Percentiles rank a stretch among this genome's conserved stretches.
These are phyloP conservation scores for Tolypocladium paradoxum DNA, from an alignment of 2,329 filamentous ascomycete genomes.

Conservation along the genomic window DNA sequence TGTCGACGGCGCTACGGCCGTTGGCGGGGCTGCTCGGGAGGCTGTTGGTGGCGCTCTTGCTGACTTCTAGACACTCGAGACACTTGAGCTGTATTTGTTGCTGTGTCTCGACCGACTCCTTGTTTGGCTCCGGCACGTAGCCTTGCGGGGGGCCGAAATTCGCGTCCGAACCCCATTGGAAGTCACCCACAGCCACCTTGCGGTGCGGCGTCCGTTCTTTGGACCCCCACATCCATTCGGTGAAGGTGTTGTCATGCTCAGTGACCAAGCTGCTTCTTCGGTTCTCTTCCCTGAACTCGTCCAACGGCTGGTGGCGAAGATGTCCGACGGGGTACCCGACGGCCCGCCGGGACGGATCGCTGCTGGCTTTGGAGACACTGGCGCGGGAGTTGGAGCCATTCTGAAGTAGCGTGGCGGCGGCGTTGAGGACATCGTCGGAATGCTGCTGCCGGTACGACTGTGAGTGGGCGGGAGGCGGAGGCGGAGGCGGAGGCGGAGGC, in stretches of 20 bases:
- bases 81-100: constrained; percentile 44
- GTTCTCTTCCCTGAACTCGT: constrained; percentile 30
- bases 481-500: constrained; percentile 24
- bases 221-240: constrained; percentile 29
- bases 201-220: constrained; percentile 17
- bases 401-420: constrained; percentile 42
- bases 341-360: constrained; percentile 14
- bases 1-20: constrained; percentile 7
- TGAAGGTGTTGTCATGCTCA: constrained; percentile 26
- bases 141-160: constrained; percentile 46
- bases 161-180: constrained; percentile 60
- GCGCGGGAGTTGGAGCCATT: constrained; percentile 23
- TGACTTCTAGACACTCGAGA: constrained; percentile 46
- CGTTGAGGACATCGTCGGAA: constrained; percentile 44
- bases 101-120: constrained; percentile 47
- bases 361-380: constrained; percentile 13
- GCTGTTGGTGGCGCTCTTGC: constrained; percentile 48
- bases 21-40: constrained; percentile 43
- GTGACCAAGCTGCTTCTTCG: constrained; percentile 18
- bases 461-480: constrained; percentile 8
- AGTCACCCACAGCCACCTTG: constrained; percentile 29
- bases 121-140: constrained; percentile 46
- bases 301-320: constrained; percentile 29
- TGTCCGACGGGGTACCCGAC: constrained; percentile 27
- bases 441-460: constrained; percentile 14